Evolutionary conservation across 2,329 filamentous ascomycete genomes (phyloP).

Genomic region (Podosphaera xanthii): DNA sequence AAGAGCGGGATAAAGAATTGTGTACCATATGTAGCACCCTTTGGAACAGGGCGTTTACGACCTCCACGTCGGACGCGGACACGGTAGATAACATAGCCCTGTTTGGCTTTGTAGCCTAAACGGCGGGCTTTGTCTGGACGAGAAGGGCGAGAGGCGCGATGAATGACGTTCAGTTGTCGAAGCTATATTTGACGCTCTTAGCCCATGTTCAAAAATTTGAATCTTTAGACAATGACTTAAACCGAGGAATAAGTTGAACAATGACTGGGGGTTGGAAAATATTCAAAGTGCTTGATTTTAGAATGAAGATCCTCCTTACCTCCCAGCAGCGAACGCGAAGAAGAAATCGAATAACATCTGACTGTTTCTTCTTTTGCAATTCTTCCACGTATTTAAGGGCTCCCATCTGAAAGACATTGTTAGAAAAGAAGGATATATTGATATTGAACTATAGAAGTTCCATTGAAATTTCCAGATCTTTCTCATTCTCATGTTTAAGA

Average conservation of each 20-base stretch:
- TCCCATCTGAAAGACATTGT: conserved; percentile 30
- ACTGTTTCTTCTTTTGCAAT: conserved; percentile 99
- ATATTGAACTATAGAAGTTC: no score
- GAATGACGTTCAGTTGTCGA: conserved; percentile 98
- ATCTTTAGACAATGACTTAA: not conserved
- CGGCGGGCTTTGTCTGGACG: conserved; percentile 99
- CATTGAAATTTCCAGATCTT: no score
- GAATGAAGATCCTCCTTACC: conserved; percentile 36
- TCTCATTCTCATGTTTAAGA: no score
- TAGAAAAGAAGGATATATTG: not conserved
- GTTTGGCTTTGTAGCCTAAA: conserved; percentile 99
- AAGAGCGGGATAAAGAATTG: conserved; percentile 4
- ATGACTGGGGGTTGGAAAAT: conserved; percentile 5
- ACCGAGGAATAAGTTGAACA: conserved; percentile 5
- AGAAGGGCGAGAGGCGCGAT: conserved; percentile 93
- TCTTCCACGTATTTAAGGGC: conserved; percentile 99
- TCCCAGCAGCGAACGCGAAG: conserved; percentile 99
- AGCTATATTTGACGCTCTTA: conserved; percentile 99
- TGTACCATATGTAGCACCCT: conserved; percentile 98
- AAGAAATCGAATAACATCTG: conserved; percentile 98
- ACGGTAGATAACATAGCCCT: conserved; percentile 99
- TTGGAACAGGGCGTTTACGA: conserved; percentile 85
- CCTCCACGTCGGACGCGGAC: conserved; percentile 95
- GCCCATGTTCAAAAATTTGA: conserved; percentile 61
- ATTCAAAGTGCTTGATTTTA: conserved; percentile 13